Evolutionary conservation across 441 rosid genomes (phyloP).

Genomic region (Syzygium malaccense): DNA sequence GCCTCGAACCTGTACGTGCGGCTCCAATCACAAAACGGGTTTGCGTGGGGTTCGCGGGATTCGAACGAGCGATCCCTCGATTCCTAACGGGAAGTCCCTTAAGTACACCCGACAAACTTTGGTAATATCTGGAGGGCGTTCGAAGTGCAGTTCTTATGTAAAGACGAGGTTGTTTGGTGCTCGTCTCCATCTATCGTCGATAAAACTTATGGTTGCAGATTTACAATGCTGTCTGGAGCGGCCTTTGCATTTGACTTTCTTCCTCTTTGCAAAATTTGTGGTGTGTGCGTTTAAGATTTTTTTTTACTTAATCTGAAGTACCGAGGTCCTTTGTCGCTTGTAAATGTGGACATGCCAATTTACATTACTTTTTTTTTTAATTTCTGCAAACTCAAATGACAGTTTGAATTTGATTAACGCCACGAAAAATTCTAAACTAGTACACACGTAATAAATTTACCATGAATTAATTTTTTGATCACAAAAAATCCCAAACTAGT

Average conservation of each 20-base stretch:
- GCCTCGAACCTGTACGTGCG: neutral
- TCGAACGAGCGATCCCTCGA: neutral
- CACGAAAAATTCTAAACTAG: too few species aligned
- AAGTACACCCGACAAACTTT: neutral
- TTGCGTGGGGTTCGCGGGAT: accelerated
- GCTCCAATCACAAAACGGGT: neutral
- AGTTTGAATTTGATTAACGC: too few species aligned
- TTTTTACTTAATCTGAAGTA: neutral
- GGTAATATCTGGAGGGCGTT: accelerated
- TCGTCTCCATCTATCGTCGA: accelerated
- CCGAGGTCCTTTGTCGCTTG: neutral
- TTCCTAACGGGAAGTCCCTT: accelerated
- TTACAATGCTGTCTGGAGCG: too few species aligned
- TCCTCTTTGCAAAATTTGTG: neutral
- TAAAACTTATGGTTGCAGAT: neutral
- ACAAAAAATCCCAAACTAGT: too few species aligned
- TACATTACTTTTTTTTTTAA: neutral
- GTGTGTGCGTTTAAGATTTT: neutral
- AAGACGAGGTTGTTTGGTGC: neutral
- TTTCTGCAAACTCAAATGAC: neutral
- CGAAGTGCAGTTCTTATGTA: neutral
- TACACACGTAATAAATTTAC: too few species aligned
- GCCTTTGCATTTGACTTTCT: neutral
- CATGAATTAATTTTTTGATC: too few species aligned
- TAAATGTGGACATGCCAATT: neutral